Conservation (phyloP, 371 early-diverging fungal species). For the Fennellomyces sp. region DNA sequence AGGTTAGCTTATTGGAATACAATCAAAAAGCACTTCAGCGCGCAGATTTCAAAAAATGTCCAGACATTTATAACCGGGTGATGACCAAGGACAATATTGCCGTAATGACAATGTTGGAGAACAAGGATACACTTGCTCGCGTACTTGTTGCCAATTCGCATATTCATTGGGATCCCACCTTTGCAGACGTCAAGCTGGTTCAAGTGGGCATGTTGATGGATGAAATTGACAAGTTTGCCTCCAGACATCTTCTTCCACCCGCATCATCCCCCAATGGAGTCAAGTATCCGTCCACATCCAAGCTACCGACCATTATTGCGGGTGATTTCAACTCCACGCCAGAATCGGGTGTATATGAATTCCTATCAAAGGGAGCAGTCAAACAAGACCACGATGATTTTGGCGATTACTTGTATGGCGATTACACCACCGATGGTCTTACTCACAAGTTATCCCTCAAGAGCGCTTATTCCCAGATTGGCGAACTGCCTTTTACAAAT, state of each 20-base stretch:
- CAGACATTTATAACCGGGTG: slow-evolving; percentile 93
- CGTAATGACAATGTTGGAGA: slow-evolving; percentile 84
- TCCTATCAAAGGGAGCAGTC: slow-evolving; percentile 71
- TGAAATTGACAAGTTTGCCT: slow-evolving; percentile 69
- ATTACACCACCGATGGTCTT: slow-evolving; percentile 85
- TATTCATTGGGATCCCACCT: slow-evolving; percentile 93
- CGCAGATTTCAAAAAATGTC: slow-evolving; percentile 86
- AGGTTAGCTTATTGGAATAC: slow-evolving; percentile 89
- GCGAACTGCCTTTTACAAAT: slow-evolving; percentile 94
- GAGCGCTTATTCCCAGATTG: slow-evolving; percentile 78
- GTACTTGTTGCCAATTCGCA: slow-evolving; percentile 94
- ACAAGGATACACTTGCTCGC: slow-evolving; percentile 69
- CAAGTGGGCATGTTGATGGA: slow-evolving; percentile 97
- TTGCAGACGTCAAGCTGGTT: slow-evolving; percentile 97
- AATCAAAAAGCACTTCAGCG: slow-evolving; percentile 90
- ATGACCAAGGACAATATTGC: slow-evolving; percentile 99
- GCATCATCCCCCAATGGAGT: slow-evolving; percentile 20
- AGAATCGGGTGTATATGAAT: slow-evolving; percentile 92
- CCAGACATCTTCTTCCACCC: slow-evolving; percentile 51
- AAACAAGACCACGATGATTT: slow-evolving; percentile 89
- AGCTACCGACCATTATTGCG: slow-evolving; percentile 75
- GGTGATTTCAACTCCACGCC: slow-evolving; percentile 99
- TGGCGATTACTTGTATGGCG: slow-evolving; percentile 79
- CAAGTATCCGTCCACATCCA: slow-evolving; percentile 31
- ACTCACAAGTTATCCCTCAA: slow-evolving; percentile 79